Base-by-base conservation (phyloP, 257 asterid genomes). In the Capsicum pubescens region DNA sequence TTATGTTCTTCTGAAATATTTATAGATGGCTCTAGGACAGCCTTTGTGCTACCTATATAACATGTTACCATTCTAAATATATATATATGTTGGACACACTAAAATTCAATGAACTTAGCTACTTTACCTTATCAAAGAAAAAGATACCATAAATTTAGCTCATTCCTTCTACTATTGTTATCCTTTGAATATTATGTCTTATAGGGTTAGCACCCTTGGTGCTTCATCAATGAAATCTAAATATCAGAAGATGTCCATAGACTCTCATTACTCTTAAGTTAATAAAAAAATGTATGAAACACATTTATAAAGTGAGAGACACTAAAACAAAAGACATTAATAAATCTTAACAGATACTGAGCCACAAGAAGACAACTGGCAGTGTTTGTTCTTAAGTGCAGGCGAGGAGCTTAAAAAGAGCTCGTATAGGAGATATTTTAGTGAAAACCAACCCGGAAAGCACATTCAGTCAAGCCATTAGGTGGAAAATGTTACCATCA, bases 221-320 rank as follows among this genome's bases (percentile, higher is more conserved):
- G 59, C 80, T 71, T 71, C 58, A n/a, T 46, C 79, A 46, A 19
- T 71, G 80, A 71, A n/a, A 71, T 71, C 35, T 71, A n/a, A 46
- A n/a, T 9, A 71, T 71, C 39, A 46, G 12, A 71, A 71, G 36
- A 71, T 15, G 54, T 39, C 54, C 50, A 42, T 9, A 39, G 26
- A 13, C 39, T 46, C 80, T 48, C 16, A 10, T 48, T n/a, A 71
- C 14, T 70, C 16, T 71, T 71, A 71, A 46, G 36, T 39, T 17
- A 63, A 17, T 2, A 2, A 46, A 71, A 42, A 46, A 71, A 44
- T 46, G 39, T 48, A 46, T 3, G 10, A 15, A 71, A 19, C 58
- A 46, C n/a, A n/a, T 71, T 16, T 46, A 6, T 71, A 46, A 46
- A 71, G 56, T n/a, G 59, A 46, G 59, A 71, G 80, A 50, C 11